Percentiles rank a stretch among this genome's conserved stretches.
phyloP scores from a whole-genome alignment of 202 grass and related monocot species.

The Schoenoplectus triqueter region DNA sequence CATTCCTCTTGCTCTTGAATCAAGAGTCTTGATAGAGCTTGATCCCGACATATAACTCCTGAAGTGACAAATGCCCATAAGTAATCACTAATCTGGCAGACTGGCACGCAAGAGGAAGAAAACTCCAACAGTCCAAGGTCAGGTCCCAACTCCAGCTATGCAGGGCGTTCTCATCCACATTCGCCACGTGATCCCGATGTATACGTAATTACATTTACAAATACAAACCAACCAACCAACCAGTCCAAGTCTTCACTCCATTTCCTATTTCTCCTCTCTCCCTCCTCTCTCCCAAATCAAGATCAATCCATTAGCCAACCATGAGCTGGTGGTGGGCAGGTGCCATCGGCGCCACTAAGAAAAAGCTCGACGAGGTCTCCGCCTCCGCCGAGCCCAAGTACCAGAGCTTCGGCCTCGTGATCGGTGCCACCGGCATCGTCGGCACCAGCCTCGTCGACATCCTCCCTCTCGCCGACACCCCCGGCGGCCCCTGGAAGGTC shows the following conservation, averaged over 20 bases:
- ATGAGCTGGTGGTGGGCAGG: conserved; percentile 97
- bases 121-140: too few relatives aligned
- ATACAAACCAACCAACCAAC: background rate
- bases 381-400: conserved; percentile 36
- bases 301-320: background rate
- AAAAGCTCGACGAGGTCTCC: conserved; percentile 62
- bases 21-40: too few relatives aligned
- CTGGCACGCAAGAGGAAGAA: too few relatives aligned
- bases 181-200: too few relatives aligned
- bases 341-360: conserved; percentile 71
- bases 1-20: too few relatives aligned
- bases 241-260: background rate
- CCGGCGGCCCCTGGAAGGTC: conserved; percentile 83
- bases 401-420: conserved; percentile 71
- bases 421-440: conserved; percentile 76
- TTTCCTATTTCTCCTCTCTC: background rate
- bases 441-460: conserved; percentile 80
- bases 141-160: too few relatives aligned
- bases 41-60: too few relatives aligned
- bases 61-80: too few relatives aligned
- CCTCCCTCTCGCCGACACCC: conserved; percentile 76
- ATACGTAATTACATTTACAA: background rate
- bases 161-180: too few relatives aligned
- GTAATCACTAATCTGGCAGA: too few relatives aligned
- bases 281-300: background rate